Evolutionary conservation across 345 rosid genomes (phyloP), one percentile per base, ranked within the genome.

Genomic region (Brassica rapa): DNA sequence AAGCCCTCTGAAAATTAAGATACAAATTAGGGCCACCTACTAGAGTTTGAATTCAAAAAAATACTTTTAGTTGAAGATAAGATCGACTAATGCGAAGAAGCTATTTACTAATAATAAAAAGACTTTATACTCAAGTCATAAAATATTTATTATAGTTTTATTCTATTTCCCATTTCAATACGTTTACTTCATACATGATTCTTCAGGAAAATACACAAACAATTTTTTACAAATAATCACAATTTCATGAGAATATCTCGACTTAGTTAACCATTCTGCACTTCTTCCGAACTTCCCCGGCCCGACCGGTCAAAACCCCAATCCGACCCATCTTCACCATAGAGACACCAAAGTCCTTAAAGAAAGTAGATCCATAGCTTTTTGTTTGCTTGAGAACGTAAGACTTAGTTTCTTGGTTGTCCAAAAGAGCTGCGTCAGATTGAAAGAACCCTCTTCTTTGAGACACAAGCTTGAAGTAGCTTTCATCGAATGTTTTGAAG

Each of bases 301-400:
- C 62, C 0, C 10, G 33, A 4, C 94, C 93, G 0, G 97, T 88
- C 21, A 88, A 78, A 71, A 87, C 93, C 0, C 79, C 89, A 30
- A 88, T 73, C 76, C 90, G 79, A 16, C 94, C 97, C 94, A 90
- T 86, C 0, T 88, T 88, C 32, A 84, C 85, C 93, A 90, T 91
- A 32, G 97, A 88, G 49, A 25, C 85, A 1, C 87, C 89, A 68
- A 91, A 91, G 74, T 91, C 94, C 57, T 80, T 65, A 8, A 77
- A 86, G 85, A 90, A 90, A 23, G 82, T 81, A 9, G 89, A 82
- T 0, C 83, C 77, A 6, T 56, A 0, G 6, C 62, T 60, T 0
- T 66, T 19, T 0, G 23, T 70, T 68, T 89, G 87, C 32, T 39
- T 24, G 23, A 75, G 49, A 60, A 91, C 75, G 56, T 89, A 89